phyloP scores from a whole-genome alignment of 768 basidiomycete species.

The Lactifluus hygrophoroides region DNA sequence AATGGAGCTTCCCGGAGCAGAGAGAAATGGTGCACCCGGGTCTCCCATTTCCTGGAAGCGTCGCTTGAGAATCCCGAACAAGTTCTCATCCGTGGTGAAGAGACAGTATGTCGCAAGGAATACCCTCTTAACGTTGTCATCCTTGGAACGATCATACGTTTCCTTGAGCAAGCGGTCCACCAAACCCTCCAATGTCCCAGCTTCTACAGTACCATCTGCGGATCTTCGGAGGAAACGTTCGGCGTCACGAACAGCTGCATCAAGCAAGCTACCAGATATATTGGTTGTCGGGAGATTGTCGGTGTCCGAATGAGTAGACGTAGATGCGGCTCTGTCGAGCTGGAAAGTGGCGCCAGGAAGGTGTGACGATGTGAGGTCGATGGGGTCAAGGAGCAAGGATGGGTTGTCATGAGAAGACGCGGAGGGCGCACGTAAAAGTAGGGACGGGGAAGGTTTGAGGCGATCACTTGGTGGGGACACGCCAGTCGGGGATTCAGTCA shows the following conservation, averaged over 20 bases:
- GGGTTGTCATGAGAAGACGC: not conserved
- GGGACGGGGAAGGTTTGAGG: not conserved
- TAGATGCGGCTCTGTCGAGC: not conserved
- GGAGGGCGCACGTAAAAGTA: not conserved
- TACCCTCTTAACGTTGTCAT: constrained; percentile 32
- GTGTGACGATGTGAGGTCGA: not conserved
- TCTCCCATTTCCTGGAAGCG: constrained; percentile 31
- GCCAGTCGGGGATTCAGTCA: not conserved
- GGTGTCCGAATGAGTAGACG: not conserved
- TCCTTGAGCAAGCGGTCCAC: constrained; percentile 32
- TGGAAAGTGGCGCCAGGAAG: not conserved
- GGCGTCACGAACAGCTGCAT: constrained; percentile 10
- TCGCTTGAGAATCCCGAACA: constrained; percentile 32
- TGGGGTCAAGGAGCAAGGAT: constrained; percentile 3
- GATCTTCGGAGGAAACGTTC: constrained; percentile 5
- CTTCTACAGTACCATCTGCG: constrained; percentile 27
- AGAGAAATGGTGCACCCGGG: not conserved
- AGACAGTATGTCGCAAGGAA: constrained; percentile 36
- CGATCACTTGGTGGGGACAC: not conserved
- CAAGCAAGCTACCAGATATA: not conserved
- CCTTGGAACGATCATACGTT: constrained; percentile 23
- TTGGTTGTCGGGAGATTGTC: not conserved
- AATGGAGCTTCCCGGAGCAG: not conserved
- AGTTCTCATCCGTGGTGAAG: constrained; percentile 35
- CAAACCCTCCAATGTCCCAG: constrained; percentile 37